Evolutionary conservation across 1,284 basidiomycete genomes (phyloP), one percentile per base, ranked within the genome.

Genomic region (Microbotryum saponariae): DNA sequence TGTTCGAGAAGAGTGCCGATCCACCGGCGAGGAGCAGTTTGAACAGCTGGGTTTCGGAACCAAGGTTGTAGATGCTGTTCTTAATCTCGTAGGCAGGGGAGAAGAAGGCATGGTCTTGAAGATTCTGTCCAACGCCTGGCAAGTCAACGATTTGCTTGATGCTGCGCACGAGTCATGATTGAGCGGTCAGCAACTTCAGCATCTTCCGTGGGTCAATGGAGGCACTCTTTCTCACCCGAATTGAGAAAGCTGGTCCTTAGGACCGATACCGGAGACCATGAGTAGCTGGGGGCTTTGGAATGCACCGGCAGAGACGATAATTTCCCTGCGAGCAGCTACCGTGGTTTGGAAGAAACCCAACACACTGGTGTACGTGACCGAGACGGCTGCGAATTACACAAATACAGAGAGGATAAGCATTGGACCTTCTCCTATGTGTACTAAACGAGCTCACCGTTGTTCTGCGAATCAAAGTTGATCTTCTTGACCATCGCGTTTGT

Each of bases 211-310:
- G 29, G 4, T 29, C 8, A 6, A 29, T 29, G 29, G 29, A 29
- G 29, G 29, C 4, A 29, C 29, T 29, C 29, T 29, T 29, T 6
- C 29, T 29, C 29, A 29, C 29, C 5, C 29, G 5, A 4, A 29
- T 29, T 29, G 29, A 9, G 29, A 29, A n/a, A 87, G 78, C 23
- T 85, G 78, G 20, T 76, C 74, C 4, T 78, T 77, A 21, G 84
- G 82, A 0, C 86, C 86, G 25, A 87, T 73, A 6, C 87, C 87
- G 20, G 84, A 85, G 42, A 87, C 78, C 78, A 87, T 80, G 16
- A 90, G 79, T 48, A 89, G 80, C 78, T 88, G 78, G 12, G 81
- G 79, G 2, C 54, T 44, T 1, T 52, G 59, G 77, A 56, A 63
- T 8, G 64, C 46, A 4, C 60, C 61, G 27, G 55, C 58, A 4